Evolutionary conservation across 176 grass and related monocot species (phyloP).

Genomic region (Avena insularis): DNA sequence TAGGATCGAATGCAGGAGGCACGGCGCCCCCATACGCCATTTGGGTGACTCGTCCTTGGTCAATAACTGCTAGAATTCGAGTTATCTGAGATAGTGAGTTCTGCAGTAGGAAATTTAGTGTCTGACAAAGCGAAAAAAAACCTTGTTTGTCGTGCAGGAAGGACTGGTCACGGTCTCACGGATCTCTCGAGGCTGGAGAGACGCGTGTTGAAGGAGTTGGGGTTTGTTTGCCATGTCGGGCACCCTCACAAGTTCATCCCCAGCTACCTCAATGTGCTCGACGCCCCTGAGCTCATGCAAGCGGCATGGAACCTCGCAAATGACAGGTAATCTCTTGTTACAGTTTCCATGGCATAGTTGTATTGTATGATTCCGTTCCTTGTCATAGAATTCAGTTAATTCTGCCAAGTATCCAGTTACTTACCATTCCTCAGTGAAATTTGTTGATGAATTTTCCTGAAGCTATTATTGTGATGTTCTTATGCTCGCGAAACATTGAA

Average conservation of each 20-base stretch:
- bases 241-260: conserved; percentile 68
- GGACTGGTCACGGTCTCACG: not conserved
- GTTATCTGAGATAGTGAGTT: not conserved
- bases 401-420: not conserved
- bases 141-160: not conserved
- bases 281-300: conserved; percentile 45
- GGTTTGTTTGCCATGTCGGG: conserved; percentile 61
- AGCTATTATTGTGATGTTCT: not conserved
- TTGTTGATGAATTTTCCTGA: not conserved
- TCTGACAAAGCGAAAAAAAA: not conserved
- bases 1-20: conserved; percentile 52
- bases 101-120: not conserved
- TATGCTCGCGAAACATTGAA: not conserved
- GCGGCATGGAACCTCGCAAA: conserved; percentile 63
- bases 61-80: not conserved
- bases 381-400: not conserved
- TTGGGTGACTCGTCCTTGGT: conserved; percentile 35
- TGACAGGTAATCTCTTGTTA: conserved; percentile 44
- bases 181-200: not conserved
- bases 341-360: too few relatives aligned
- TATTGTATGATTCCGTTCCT: not conserved
- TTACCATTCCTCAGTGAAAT: too few relatives aligned
- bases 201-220: conserved; percentile 17
- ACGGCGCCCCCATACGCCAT: conserved; percentile 35
- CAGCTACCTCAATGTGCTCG: conserved; percentile 55